Evolutionary conservation across 345 rosid genomes (phyloP), one percentile per base, ranked within the genome.

Genomic region (Cardamine resedifolia): DNA sequence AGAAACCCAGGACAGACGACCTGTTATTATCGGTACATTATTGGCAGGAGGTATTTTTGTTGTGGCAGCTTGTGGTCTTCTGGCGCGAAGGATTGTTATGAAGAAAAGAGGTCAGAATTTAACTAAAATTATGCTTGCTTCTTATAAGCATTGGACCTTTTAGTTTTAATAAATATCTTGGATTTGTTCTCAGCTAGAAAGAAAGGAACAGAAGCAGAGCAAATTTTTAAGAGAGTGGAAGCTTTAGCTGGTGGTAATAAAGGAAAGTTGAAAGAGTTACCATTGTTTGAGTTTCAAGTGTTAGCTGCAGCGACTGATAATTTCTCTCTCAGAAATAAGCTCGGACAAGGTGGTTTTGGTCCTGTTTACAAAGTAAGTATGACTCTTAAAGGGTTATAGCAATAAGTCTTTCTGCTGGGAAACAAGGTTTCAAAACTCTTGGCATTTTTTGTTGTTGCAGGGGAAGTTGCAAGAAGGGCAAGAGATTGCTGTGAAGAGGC

Each of bases 401-500:
- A 39, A 60, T 26, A 20, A 27, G 38, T 49, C 28, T 49, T 21
- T 49, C 28, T 21, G n/a, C 21, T 49, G 28, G 28, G 55, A 49
- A 49, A 20, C 11, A 49, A 5, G 15, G 27, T 20, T 19, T 47
- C 24, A 9, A 19, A 12, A 49, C 47, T 49, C 15, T 49, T 20
- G 7, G 3, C 36, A 15, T 53, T 16, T 15, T 1, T 53, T n/a
- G n/a, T 44, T 52, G 4, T 38, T 43, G 49, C 62, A 88, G 95
- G 95, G 92, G 21, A 78, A 23, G 60, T 58, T 90, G 28, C 33
- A 53, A 0, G 62, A 78, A 62, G 87, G 87, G 44, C 72, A 41
- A 45, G 79, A 80, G 52, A 75, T 90, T 51, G 97, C 89, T 6
- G 85, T 85, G 47, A 90, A 90, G 72, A 82, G 87, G 51, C 72